These are phyloP conservation scores for Marasmius fiardii DNA, from an alignment of 1,284 basidiomycete species.

Conservation along the genomic window DNA sequence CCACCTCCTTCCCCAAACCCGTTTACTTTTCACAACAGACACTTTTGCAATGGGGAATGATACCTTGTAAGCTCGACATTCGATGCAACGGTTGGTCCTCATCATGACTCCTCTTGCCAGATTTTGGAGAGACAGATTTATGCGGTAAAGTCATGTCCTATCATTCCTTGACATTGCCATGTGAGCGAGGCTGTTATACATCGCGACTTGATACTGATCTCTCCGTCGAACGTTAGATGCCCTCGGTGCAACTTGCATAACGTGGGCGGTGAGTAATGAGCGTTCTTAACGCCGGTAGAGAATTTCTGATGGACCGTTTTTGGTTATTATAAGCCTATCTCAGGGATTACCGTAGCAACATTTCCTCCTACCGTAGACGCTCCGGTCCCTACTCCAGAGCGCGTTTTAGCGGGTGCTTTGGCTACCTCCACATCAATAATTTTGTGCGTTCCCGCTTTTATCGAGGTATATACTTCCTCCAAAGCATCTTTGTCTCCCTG, in stretches of 20 bases:
- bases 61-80: conserved; percentile 5
- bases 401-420: conserved; percentile 4
- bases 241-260: conserved; percentile 1
- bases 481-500: not conserved
- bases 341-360: conserved; percentile 6
- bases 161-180: conserved; percentile 4
- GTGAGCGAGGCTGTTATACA: conserved; percentile 1
- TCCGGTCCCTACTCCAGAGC: conserved; percentile 4
- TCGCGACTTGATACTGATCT: not conserved
- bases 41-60: conserved; percentile 11
- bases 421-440: conserved; percentile 9
- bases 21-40: conserved; percentile 6
- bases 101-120: not conserved
- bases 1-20: not conserved
- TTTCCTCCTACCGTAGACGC: conserved; percentile 8
- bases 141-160: conserved; percentile 4
- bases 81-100: not conserved
- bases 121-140: conserved; percentile 12
- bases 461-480: conserved; percentile 9
- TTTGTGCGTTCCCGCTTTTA: conserved; percentile 5
- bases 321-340: conserved; percentile 2
- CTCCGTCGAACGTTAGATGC: not conserved
- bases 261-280: conserved; percentile 4
- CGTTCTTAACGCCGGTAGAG: not conserved
- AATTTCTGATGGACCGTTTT: not conserved